A percentile compares a stretch with the other conserved stretches of the same genome.
Evolutionary conservation across 306 rosid genomes (phyloP).

Genomic region (Urtica urens): DNA sequence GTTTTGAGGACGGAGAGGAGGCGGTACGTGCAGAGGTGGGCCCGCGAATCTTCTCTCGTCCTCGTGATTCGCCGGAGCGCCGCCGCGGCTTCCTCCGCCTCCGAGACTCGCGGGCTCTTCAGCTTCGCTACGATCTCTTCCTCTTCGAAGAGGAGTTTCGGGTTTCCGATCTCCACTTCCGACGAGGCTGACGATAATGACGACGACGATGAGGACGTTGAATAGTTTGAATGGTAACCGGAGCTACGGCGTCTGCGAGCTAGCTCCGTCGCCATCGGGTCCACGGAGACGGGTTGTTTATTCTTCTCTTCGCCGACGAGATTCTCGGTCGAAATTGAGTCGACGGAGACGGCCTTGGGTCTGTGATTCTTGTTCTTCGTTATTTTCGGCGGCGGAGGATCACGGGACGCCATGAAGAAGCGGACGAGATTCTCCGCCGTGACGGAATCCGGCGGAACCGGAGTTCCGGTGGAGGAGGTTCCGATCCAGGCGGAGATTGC

Average conservation of each 20-base stretch:
- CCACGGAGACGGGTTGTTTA: no score
- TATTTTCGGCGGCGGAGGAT: no score
- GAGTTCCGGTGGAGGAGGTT: slow-evolving; percentile 20
- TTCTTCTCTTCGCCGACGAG: no score
- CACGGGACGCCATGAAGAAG: slow-evolving; percentile 9
- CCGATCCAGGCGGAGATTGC: slow-evolving; percentile 66
- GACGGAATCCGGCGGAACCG: slow-evolving; percentile 23
- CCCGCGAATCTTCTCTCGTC: slow-evolving; percentile 43
- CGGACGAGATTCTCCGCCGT: slow-evolving; percentile 38
- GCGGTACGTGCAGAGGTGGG: slow-evolving; percentile 35
- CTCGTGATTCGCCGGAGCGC: slow-evolving; percentile 48
- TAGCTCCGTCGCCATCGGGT: slow-evolving; percentile 32
- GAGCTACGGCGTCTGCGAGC: slow-evolving; percentile 12
- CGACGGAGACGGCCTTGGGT: no score
- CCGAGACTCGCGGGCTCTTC: slow-evolving; percentile 27
- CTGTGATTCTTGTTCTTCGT: no score
- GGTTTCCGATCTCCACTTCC: slow-evolving; percentile 35
- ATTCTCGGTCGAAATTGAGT: no score
- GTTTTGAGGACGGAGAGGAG: slow-evolving; percentile 42
- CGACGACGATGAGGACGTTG: slow-evolving; percentile 7
- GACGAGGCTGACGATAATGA: slow-evolving; percentile 45
- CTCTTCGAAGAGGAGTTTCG: slow-evolving; percentile 27
- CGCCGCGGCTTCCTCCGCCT: slow-evolving; percentile 46
- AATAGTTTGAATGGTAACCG: slow-evolving; percentile 30
- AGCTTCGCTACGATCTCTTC: slow-evolving; percentile 37